Evolutionary conservation across 202 grass and related monocot species (phyloP).

Genomic region (Hordeum pubiflorum): DNA sequence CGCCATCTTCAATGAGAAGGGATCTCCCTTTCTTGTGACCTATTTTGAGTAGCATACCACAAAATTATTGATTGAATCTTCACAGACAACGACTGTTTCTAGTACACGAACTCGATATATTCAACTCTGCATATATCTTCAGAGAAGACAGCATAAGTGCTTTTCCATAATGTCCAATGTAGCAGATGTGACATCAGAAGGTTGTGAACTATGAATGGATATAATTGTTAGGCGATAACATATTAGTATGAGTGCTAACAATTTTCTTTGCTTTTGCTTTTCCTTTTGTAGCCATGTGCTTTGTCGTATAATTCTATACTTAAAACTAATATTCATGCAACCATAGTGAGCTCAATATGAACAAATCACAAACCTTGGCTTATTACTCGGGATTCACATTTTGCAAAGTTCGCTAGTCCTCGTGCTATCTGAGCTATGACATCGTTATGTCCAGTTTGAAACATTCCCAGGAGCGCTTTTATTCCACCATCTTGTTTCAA

Average conservation of each 20-base stretch:
- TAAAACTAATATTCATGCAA: not conserved
- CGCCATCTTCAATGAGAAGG: slow-evolving; percentile 78
- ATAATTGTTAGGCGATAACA: not conserved
- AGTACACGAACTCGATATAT: not conserved
- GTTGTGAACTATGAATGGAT: not conserved
- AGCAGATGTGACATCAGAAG: not conserved
- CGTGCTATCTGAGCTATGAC: slow-evolving; percentile 92
- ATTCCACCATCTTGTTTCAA: slow-evolving; percentile 91
- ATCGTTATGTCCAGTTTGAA: slow-evolving; percentile 55
- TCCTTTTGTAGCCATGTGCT: not conserved
- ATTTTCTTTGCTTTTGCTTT: not conserved
- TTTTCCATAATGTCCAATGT: not conserved
- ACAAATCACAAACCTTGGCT: slow-evolving; percentile 52
- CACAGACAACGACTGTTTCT: not conserved
- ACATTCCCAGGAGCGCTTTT: slow-evolving; percentile 77
- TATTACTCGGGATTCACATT: slow-evolving; percentile 91
- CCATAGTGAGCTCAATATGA: slow-evolving; percentile 12
- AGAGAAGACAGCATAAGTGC: not conserved
- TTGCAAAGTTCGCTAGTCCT: slow-evolving; percentile 91
- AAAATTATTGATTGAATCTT: not conserved
- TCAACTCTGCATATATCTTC: not conserved
- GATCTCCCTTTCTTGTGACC: slow-evolving; percentile 78
- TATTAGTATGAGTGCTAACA: not conserved
- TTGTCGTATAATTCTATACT: not conserved
- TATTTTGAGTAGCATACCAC: slow-evolving; percentile 15